phyloP scores from a whole-genome alignment of 2,329 filamentous ascomycete species.

The Botrytis tulipae region DNA sequence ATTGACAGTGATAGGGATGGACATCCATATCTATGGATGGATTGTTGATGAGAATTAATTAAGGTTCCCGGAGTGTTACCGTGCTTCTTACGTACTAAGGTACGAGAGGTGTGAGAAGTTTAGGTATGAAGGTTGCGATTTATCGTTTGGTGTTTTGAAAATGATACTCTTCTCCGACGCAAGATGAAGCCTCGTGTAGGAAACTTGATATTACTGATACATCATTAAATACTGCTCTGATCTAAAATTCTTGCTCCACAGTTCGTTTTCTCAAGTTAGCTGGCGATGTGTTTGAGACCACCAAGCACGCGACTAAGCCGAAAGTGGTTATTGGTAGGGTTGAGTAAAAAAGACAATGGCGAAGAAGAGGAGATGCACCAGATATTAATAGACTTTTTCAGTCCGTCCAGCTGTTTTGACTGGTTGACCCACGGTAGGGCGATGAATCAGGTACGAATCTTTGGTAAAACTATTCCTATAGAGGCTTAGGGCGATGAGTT shows the following conservation, averaged over 20 bases:
- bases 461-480: not conserved
- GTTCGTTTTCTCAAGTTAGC: not conserved
- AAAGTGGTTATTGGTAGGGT: not conserved
- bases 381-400: constrained; percentile 6
- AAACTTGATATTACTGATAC: not conserved
- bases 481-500: not conserved
- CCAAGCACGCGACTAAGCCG: not conserved
- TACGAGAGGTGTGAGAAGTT: not conserved
- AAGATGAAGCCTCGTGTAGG: not conserved
- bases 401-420: not conserved
- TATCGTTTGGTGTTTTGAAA: not conserved
- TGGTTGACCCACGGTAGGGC: not conserved
- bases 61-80: not conserved
- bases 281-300: not conserved
- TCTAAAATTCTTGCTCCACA: too few species aligned
- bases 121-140: not conserved
- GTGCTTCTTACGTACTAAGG: not conserved
- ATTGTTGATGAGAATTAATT: not conserved
- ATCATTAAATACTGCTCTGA: not conserved
- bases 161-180: not conserved
- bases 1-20: not conserved
- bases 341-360: not conserved
- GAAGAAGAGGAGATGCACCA: not conserved
- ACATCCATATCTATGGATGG: not conserved
- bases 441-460: not conserved